Evolutionary conservation across 1,284 basidiomycete species (phyloP).

Genomic region (Puccinia polysora): DNA sequence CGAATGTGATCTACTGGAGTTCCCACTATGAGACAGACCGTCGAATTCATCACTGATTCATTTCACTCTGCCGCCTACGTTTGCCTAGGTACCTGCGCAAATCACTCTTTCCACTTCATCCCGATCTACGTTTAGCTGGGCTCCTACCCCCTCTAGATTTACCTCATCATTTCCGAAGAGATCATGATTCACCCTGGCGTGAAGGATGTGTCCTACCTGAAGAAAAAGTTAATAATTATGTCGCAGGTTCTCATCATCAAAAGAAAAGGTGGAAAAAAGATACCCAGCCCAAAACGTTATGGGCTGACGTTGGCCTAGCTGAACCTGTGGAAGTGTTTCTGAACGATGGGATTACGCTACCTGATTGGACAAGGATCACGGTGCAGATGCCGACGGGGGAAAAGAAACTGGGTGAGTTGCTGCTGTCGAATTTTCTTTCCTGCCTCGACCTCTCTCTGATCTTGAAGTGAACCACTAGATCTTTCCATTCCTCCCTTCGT

Average conservation of each 20-base stretch:
- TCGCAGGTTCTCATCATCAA: constrained; percentile 7
- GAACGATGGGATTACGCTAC: constrained; percentile 27
- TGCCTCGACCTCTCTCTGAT: neutral
- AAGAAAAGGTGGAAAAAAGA: constrained; percentile 19
- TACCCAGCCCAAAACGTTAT: constrained; percentile 38
- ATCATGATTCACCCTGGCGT: constrained; percentile 50
- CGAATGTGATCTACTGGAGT: neutral
- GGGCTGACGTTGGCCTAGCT: constrained; percentile 50
- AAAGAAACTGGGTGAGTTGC: constrained; percentile 5
- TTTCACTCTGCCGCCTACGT: neutral
- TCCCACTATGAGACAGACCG: too few species aligned
- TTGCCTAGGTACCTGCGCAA: constrained; percentile 50
- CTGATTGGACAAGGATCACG: constrained; percentile 49
- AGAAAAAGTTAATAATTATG: constrained; percentile 33
- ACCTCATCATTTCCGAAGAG: constrained; percentile 52
- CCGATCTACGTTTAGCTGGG: constrained; percentile 51
- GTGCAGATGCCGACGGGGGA: constrained; percentile 46
- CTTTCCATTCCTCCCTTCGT: neutral
- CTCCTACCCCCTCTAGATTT: constrained; percentile 52
- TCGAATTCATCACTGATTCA: neutral
- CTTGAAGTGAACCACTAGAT: too few species aligned
- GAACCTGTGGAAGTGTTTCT: constrained; percentile 48
- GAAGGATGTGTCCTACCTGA: constrained; percentile 48
- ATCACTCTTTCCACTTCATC: constrained; percentile 52
- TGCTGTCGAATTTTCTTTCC: neutral